Conservation (phyloP, 208 protist species). For the Wallacemonas sp. region DNA sequence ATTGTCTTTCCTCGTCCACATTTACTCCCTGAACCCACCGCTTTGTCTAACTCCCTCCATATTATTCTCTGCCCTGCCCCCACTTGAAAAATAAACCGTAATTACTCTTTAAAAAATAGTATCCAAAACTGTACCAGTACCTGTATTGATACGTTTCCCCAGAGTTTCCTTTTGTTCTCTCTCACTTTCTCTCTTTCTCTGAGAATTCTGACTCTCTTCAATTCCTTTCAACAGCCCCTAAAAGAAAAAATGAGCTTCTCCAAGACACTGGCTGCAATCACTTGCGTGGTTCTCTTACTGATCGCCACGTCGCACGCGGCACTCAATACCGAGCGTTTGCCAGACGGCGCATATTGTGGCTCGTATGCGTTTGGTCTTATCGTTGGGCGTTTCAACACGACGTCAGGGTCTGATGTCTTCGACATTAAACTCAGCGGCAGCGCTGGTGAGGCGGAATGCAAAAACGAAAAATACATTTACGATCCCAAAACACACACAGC, state of each 20-base stretch:
- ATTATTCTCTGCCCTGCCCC: neutral
- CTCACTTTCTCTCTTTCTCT: too few species aligned
- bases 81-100: too few species aligned
- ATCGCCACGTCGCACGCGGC: neutral
- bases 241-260: neutral
- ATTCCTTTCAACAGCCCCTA: neutral
- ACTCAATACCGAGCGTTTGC: constrained; percentile 11
- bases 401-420: constrained; percentile 20
- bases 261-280: constrained; percentile 1
- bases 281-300: constrained; percentile 15
- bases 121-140: too few species aligned
- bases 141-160: too few species aligned
- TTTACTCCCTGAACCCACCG: too few species aligned
- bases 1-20: too few species aligned
- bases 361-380: constrained; percentile 50
- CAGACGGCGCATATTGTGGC: constrained; percentile 59
- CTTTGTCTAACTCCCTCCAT: neutral
- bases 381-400: constrained; percentile 37
- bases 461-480: constrained; percentile 68
- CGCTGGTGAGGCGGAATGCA: constrained; percentile 43
- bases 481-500: constrained; percentile 42
- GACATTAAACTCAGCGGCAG: constrained; percentile 57
- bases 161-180: too few species aligned
- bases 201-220: neutral
- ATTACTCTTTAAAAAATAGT: too few species aligned